phyloP scores from a whole-genome alignment of 371 early-diverging fungal genomes.

The Umbelopsis sp. region DNA sequence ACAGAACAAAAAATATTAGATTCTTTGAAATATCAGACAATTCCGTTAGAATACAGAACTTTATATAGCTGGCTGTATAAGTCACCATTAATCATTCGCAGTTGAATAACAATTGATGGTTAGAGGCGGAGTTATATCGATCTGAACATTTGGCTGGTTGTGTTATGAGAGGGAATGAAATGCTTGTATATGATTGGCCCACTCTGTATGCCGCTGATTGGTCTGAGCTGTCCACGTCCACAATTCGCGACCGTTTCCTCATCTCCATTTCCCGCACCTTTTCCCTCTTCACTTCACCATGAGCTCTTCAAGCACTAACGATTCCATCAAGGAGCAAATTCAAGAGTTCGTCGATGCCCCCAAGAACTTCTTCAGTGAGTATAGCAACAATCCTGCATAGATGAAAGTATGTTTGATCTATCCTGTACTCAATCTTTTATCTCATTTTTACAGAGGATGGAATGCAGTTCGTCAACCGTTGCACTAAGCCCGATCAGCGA shows the following conservation, averaged over 20 bases:
- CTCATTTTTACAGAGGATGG: conserved; percentile 64
- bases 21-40: no score
- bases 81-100: no score
- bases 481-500: conserved; percentile 95
- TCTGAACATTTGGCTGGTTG: background rate
- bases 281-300: conserved; percentile 18
- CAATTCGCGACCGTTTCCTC: conserved; percentile 23
- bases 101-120: no score
- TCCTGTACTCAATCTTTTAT: background rate
- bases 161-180: background rate
- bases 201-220: conserved; percentile 10
- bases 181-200: background rate
- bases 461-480: conserved; percentile 87
- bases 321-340: conserved; percentile 52
- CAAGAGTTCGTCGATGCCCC: conserved; percentile 81
- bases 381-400: background rate
- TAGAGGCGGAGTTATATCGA: background rate
- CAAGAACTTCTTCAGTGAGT: conserved; percentile 74
- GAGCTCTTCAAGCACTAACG: conserved; percentile 20
- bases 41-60: no score
- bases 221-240: conserved; percentile 23
- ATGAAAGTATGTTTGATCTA: no score
- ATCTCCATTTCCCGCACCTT: conserved; percentile 23
- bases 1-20: background rate
- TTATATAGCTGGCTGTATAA: no score